These are phyloP conservation scores for Rhizodiscina lignyota DNA, from an alignment of 495 filamentous ascomycete genomes.

Conservation along the genomic window DNA sequence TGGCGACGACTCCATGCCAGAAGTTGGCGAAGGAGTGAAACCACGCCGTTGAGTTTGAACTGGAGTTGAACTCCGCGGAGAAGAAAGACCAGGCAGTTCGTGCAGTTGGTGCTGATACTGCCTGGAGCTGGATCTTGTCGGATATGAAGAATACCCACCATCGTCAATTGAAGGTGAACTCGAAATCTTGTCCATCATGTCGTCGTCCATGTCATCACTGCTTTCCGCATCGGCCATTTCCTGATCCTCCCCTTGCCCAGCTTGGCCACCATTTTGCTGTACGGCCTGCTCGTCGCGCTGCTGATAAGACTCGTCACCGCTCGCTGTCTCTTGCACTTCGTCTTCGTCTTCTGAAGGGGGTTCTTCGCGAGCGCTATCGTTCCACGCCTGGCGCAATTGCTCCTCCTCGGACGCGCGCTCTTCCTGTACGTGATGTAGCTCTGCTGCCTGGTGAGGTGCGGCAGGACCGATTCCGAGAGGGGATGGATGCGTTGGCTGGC, in stretches of 20 bases:
- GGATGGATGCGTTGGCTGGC: conserved; percentile 32
- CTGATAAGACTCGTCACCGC: conserved; percentile 21
- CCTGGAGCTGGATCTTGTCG: too few species aligned
- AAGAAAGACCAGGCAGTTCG: too few species aligned
- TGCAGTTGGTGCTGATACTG: too few species aligned
- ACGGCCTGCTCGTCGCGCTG: conserved; percentile 2
- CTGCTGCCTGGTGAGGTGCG: conserved; percentile 72
- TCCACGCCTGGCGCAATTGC: conserved; percentile 26
- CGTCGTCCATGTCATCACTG: conserved; percentile 66
- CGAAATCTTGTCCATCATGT: conserved; percentile 92
- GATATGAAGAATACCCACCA: conserved; percentile 65
- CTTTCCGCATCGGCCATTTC: conserved; percentile 59
- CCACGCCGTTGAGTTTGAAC: too few species aligned
- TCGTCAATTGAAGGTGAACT: conserved; percentile 97
- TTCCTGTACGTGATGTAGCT: conserved; percentile 61
- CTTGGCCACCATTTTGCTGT: conserved; percentile 26
- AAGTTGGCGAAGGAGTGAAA: too few species aligned
- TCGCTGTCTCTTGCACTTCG: not conserved
- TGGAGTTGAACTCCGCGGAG: too few species aligned
- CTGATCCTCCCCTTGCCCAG: conserved; percentile 39
- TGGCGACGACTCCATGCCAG: too few species aligned
- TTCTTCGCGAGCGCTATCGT: conserved; percentile 28
- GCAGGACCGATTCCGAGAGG: conserved; percentile 37
- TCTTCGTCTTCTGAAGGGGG: conserved; percentile 19
- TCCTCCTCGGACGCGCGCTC: conserved; percentile 52